Evolutionary conservation across 805 yeast species (phyloP).

Genomic region (Candida orba): DNA sequence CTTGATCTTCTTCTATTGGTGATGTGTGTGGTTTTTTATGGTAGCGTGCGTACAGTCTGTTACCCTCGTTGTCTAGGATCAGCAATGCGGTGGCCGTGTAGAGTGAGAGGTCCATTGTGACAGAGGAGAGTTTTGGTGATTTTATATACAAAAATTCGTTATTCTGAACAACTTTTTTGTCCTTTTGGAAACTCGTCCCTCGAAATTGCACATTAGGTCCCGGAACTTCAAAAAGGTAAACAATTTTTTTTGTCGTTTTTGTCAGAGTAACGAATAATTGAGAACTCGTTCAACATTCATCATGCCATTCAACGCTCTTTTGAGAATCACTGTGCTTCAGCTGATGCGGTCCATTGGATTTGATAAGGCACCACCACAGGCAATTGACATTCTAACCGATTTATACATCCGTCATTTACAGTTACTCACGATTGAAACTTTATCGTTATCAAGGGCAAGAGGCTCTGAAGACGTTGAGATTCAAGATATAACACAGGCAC

Average conservation of each 20-base stretch:
- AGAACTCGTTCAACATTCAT: too few relatives aligned
- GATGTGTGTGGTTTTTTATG: slow-evolving; percentile 53
- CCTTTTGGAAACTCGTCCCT: too few relatives aligned
- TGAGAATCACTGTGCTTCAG: slow-evolving; percentile 20
- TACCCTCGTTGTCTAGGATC: slow-evolving; percentile 75
- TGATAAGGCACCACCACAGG: slow-evolving; percentile 64
- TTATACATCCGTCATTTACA: slow-evolving; percentile 58
- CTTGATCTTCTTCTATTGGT: slow-evolving; percentile 6
- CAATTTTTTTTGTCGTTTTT: background rate
- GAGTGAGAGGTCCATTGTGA: slow-evolving; percentile 42
- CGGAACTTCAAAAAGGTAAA: background rate
- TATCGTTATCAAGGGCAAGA: slow-evolving; percentile 35
- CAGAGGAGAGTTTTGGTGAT: background rate
- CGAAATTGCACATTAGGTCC: too few relatives aligned
- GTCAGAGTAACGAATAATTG: too few relatives aligned
- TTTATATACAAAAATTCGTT: too few relatives aligned
- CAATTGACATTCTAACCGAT: slow-evolving; percentile 74
- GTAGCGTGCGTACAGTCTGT: slow-evolving; percentile 78
- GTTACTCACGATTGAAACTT: slow-evolving; percentile 44
- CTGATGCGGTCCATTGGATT: slow-evolving; percentile 76
- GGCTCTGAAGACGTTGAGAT: slow-evolving; percentile 40
- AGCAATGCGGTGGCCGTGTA: slow-evolving; percentile 78
- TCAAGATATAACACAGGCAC: slow-evolving; percentile 67
- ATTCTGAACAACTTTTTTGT: too few relatives aligned
- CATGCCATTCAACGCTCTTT: background rate